These are phyloP conservation scores for Sphaerosporella brunnea DNA, from an alignment of 495 filamentous ascomycete genomes.

Conservation along the genomic window DNA sequence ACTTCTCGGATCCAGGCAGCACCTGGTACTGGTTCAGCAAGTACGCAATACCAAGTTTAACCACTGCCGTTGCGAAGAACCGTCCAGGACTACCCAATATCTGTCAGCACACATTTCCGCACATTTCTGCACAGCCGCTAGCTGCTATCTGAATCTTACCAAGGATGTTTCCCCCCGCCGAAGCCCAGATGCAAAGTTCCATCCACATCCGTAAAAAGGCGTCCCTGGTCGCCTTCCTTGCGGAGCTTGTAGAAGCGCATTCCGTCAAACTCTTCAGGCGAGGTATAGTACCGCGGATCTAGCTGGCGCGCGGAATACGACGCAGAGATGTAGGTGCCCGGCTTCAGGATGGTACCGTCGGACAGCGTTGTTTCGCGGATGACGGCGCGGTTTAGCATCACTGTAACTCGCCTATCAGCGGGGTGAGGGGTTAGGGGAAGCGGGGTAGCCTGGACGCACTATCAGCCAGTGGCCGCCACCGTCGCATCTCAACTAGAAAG, in stretches of 20 bases:
- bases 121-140: no score
- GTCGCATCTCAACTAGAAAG: background rate
- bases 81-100: no score
- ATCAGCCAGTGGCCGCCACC: background rate
- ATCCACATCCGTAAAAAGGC: constrained; percentile 1
- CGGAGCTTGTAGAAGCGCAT: background rate
- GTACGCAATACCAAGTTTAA: background rate
- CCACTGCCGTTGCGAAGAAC: constrained; percentile 1
- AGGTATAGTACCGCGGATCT: background rate
- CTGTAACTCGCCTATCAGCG: no score
- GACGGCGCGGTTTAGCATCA: background rate
- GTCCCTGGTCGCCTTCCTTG: background rate
- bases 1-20: background rate
- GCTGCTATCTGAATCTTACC: no score
- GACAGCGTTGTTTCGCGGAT: background rate
- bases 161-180: background rate
- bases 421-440: background rate
- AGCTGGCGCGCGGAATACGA: background rate
- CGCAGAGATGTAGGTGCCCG: background rate
- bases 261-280: background rate
- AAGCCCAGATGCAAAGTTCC: background rate
- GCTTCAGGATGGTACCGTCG: background rate
- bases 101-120: no score
- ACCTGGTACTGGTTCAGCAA: background rate
- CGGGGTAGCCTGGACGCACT: no score